Percentiles rank a stretch among this genome's conserved stretches.
Conservation (phyloP, 768 basidiomycete species). For the Tulasnella sp. region DNA sequence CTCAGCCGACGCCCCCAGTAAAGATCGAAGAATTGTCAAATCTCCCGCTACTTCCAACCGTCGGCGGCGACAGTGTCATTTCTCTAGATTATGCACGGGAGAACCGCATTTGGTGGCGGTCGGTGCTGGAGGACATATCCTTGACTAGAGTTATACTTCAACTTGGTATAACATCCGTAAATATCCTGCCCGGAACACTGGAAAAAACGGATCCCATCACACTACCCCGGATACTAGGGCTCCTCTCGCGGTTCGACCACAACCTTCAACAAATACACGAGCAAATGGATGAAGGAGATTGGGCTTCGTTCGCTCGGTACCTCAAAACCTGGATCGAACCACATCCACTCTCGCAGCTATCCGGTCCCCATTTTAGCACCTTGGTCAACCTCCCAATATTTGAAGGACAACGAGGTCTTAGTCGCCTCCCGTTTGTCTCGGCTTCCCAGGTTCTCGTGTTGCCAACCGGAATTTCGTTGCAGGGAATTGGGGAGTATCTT, state of each 20-base stretch:
- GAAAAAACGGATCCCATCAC: not conserved
- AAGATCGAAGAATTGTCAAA: not conserved
- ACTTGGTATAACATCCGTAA: not conserved
- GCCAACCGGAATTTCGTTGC: not conserved
- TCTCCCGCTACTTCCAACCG: not conserved
- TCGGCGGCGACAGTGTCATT: not conserved
- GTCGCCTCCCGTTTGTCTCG: not conserved
- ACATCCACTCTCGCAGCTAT: not conserved
- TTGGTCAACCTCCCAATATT: not conserved
- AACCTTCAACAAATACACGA: not conserved
- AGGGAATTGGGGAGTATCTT: not conserved
- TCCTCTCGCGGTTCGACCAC: not conserved
- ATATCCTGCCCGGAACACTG: not conserved
- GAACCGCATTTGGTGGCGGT: not conserved
- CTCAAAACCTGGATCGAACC: not conserved
- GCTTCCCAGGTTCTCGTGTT: not conserved
- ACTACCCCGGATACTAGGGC: not conserved
- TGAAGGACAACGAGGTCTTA: not conserved
- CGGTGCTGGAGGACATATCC: not conserved
- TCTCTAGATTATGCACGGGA: not conserved
- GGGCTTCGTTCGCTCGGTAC: too few species aligned
- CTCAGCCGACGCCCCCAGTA: not conserved
- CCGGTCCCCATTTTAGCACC: not conserved
- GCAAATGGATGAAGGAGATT: not conserved
- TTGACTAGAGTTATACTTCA: not conserved